phyloP scores from a whole-genome alignment of 257 asterid genomes.

The Lavandula angustifolia region DNA sequence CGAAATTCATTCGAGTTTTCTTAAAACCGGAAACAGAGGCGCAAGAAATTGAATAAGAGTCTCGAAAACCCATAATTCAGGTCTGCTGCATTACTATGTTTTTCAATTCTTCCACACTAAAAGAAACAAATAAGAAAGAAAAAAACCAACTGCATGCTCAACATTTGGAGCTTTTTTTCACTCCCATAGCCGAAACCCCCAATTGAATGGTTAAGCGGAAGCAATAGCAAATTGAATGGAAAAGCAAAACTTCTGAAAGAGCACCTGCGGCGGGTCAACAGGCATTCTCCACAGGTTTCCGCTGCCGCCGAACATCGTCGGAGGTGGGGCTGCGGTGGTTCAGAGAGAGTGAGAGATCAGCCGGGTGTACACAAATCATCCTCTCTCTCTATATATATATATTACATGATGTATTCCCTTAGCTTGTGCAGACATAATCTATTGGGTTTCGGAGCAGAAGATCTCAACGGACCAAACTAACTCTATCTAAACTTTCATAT shows the following conservation, averaged over 20 bases:
- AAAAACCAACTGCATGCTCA: slow-evolving; percentile 34
- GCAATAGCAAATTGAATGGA: not conserved
- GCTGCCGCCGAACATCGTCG: slow-evolving; percentile 31
- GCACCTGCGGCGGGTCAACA: slow-evolving; percentile 30
- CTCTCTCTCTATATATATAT: too few relatives aligned
- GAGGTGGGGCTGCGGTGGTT: slow-evolving; percentile 13
- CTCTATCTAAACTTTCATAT: too few relatives aligned
- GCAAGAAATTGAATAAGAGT: slow-evolving; percentile 2
- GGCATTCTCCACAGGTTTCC: slow-evolving; percentile 29
- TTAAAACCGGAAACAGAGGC: not conserved
- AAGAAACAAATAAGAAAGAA: too few relatives aligned
- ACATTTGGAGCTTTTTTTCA: not conserved
- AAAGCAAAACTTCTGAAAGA: not conserved
- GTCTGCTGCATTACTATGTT: slow-evolving; percentile 23
- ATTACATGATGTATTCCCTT: too few relatives aligned
- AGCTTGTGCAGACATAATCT: too few relatives aligned
- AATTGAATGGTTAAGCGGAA: slow-evolving; percentile 11
- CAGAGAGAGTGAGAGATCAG: not conserved
- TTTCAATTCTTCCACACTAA: not conserved
- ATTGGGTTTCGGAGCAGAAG: too few relatives aligned
- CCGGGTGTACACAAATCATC: too few relatives aligned
- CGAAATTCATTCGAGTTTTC: not conserved
- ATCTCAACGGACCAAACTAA: too few relatives aligned
- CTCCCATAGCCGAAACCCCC: slow-evolving; percentile 4
- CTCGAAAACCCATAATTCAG: slow-evolving; percentile 17